These are phyloP conservation scores for Chaetomidium leptoderma DNA, from an alignment of 495 filamentous ascomycete species.

Conservation along the genomic window DNA sequence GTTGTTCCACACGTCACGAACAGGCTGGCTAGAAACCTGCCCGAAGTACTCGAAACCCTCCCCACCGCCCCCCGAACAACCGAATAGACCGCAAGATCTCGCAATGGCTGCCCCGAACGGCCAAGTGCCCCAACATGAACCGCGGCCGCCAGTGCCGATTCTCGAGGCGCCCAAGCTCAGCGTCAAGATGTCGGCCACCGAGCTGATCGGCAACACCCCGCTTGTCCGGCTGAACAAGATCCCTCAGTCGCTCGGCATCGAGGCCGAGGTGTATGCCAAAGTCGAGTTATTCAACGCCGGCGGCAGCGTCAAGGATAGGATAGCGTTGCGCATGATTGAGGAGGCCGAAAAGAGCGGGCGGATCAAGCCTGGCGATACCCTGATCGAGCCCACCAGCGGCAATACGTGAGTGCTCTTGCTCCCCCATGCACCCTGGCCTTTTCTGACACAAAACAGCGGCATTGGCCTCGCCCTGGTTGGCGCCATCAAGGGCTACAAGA, in stretches of 20 bases:
- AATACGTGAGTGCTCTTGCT: conserved; percentile 64
- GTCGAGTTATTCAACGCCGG: conserved; percentile 96
- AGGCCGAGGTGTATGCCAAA: conserved; percentile 89
- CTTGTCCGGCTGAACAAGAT: conserved; percentile 88
- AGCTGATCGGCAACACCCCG: conserved; percentile 87
- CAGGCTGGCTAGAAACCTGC: neutral
- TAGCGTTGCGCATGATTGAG: conserved; percentile 96
- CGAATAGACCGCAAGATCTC: neutral
- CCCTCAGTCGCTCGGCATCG: conserved; percentile 82
- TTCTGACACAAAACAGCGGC: conserved; percentile 49
- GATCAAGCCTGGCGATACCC: conserved; percentile 93
- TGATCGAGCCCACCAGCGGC: conserved; percentile 96
- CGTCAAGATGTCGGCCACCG: conserved; percentile 44
- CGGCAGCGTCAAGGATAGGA: conserved; percentile 95
- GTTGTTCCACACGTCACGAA: neutral
- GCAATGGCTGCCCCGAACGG: conserved; percentile 21
- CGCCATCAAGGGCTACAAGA: conserved; percentile 95
- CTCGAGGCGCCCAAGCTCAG: conserved; percentile 25
- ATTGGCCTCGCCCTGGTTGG: conserved; percentile 92
- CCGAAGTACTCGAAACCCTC: neutral
- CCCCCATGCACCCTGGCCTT: neutral
- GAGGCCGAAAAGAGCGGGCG: conserved; percentile 85
- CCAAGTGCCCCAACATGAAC: conserved; percentile 1
- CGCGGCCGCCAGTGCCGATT: conserved; percentile 23
- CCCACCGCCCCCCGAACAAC: neutral